Base-by-base conservation (phyloP, 371 early-diverging fungal species). In the Synchytrium microbalum region DNA sequence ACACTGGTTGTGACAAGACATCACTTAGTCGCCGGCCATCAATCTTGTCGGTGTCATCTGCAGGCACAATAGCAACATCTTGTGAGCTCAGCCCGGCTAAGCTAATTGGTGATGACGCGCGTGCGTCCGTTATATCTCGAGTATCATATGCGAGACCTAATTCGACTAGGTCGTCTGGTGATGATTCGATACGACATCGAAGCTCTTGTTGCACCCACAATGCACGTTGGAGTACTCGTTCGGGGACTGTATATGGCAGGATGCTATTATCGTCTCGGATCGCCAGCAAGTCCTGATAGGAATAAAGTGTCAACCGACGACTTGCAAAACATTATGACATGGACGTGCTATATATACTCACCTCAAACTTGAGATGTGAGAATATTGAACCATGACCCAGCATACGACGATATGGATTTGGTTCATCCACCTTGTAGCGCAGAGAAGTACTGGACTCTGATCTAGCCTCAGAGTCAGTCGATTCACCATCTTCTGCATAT, bases 1-100 rank as follows among this genome's bases (percentile, higher is more conserved):
- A 59, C 10, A 26, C 14, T 10, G 31, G 59, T 10, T 29, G 3
- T 59, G 51, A 8, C 38, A 73, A 24, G 19, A 68, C 62, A 2
- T 32, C 25, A 16, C 46, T 5, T 23, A 73, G 13, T 24, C 60
- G 27, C 27, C 51, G 25, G 2, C 67, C 70, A 60, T 72, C 73
- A 60, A 75, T 75, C 26, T 67, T 57, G 24, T 69, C 66, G 3
- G 75, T 75, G 60, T 75, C 75, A 29, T 58, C 60, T 3, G 46
- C 28, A 2, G 75, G 75, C 10, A 72, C 61, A 54, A 57, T 5
- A 16, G 24, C 29, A 8, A 23, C 60, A 25, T 60, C 60, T 30
- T 29, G 25, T 8, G 32, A 46, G 13, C 27, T 25, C 25, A 56
- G 24, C 13, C 56, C 29, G 5, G 13, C 56, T 24, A 5, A 5